A percentile compares a stretch with the other conserved stretches of the same genome.
Evolutionary conservation across 1,139 yeast species (phyloP).

Genomic region (Candida sp.): DNA sequence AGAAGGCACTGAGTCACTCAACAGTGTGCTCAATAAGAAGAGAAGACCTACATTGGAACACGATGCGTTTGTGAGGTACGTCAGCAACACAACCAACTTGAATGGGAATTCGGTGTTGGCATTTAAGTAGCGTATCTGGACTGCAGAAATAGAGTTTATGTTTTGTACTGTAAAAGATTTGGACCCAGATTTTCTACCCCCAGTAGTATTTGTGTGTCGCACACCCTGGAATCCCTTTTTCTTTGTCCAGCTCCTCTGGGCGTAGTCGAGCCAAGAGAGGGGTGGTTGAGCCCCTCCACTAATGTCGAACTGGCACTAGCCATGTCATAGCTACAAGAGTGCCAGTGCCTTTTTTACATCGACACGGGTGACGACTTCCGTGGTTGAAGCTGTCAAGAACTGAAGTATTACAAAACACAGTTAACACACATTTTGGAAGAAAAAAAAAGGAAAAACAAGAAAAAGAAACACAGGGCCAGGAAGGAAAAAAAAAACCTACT

Average conservation of each 20-base stretch:
- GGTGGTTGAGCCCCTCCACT: too few relatives aligned
- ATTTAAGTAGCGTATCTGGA: constrained; percentile 13
- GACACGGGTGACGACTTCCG: too few relatives aligned
- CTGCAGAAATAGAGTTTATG: too few relatives aligned
- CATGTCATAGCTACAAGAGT: too few relatives aligned
- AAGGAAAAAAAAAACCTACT: neutral
- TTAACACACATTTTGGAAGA: neutral
- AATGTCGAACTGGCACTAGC: too few relatives aligned
- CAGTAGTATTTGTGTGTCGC: too few relatives aligned
- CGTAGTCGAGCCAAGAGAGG: too few relatives aligned
- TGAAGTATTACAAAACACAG: neutral
- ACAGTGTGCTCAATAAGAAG: constrained; percentile 26
- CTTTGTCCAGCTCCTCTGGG: too few relatives aligned
- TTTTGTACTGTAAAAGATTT: too few relatives aligned
- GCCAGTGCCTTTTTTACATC: too few relatives aligned
- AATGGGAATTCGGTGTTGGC: constrained; percentile 25
- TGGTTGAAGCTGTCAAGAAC: neutral
- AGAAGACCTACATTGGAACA: constrained; percentile 40
- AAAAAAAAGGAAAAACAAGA: neutral
- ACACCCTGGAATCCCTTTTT: too few relatives aligned
- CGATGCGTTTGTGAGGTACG: constrained; percentile 35
- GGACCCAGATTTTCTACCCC: too few relatives aligned
- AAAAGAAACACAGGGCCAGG: neutral
- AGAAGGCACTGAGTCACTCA: constrained; percentile 21
- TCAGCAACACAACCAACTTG: constrained; percentile 21